Conservation (phyloP, 177 flowering plant species). For the Vitis hybrid region DNA sequence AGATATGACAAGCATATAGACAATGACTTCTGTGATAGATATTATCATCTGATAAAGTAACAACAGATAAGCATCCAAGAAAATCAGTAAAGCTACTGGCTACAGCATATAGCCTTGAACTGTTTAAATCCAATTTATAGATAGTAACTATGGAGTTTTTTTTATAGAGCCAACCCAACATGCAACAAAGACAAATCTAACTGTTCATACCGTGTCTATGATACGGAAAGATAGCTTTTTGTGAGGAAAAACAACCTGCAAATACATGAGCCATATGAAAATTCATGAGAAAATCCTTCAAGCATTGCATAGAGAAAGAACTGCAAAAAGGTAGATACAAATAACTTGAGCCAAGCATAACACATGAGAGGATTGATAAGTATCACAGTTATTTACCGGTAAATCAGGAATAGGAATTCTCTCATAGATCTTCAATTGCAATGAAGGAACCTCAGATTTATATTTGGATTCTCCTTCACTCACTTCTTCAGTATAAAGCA, state of each 20-base stretch:
- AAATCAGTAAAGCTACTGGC: background rate
- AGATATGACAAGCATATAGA: background rate
- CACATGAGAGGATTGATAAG: conserved; percentile 5
- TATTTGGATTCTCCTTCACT: conserved; percentile 28
- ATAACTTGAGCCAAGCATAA: conserved; percentile 4
- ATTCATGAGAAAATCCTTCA: background rate
- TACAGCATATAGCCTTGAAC: background rate
- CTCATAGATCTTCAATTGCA: conserved; percentile 85
- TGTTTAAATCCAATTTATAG: background rate
- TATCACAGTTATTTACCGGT: conserved; percentile 51
- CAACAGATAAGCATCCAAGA: background rate
- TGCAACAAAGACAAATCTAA: background rate
- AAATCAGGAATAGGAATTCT: conserved; percentile 94
- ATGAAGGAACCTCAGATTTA: conserved; percentile 45
- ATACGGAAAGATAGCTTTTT: conserved; percentile 95
- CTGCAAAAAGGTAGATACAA: background rate
- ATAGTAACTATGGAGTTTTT: background rate
- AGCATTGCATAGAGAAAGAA: background rate
- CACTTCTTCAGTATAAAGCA: conserved; percentile 68
- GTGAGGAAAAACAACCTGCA: conserved; percentile 95
- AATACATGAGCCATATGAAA: conserved; percentile 1
- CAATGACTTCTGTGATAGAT: background rate
- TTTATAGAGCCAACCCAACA: background rate
- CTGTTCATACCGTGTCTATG: conserved; percentile 73
- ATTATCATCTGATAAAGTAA: background rate